Base-by-base conservation (phyloP, 1,284 basidiomycete genomes). In the Heterobasidion irregulare region DNA sequence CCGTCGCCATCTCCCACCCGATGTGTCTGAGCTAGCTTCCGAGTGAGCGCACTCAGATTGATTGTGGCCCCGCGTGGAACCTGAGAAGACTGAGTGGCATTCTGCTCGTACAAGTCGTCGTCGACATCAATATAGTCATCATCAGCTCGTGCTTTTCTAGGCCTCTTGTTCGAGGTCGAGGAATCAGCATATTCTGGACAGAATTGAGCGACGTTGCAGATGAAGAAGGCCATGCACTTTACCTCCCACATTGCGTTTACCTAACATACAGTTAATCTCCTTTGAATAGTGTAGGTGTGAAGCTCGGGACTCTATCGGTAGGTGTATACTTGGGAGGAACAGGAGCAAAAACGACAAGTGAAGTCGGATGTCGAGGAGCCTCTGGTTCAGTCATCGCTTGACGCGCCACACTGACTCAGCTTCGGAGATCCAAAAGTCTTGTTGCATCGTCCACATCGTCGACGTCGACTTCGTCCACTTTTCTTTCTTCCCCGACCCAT, bases 1-100 rank as follows among this genome's bases (percentile, higher is more conserved):
- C 72, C 69, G 1, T 70, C 75, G 51, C 70, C 71, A 50, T 57
- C 62, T 4, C 58, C 38, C 38, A 75, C 76, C 33, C 75, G 75
- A 56, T 77, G 77, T 26, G 78, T 76, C 61, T 86, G 77, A 1
- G 83, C 83, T 18, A 89, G 74, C 64, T 86, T 91, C 59, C 88
- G 83, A 6, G 84, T 86, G 41, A 92, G 72, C 2, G 87, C 89
- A 62, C 80, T 86, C 66, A 92, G 82, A 63, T 92, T 92, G 65
- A 92, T 91, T 9, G 85, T 92, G 15, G 86, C 84, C 45, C 78
- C 76, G 36, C 78, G 78, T 38, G 87, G 84, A 19, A 89, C 73
- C 48, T 85, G 71, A 44, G 80, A 70, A 1, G 75, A 71, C 56
- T 82, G 80, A 6, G 77, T 73, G 7, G 78, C 75, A 58, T 83